These are phyloP conservation scores for Melanogaster broomeanus DNA, from an alignment of 768 basidiomycete species.

Conservation along the genomic window DNA sequence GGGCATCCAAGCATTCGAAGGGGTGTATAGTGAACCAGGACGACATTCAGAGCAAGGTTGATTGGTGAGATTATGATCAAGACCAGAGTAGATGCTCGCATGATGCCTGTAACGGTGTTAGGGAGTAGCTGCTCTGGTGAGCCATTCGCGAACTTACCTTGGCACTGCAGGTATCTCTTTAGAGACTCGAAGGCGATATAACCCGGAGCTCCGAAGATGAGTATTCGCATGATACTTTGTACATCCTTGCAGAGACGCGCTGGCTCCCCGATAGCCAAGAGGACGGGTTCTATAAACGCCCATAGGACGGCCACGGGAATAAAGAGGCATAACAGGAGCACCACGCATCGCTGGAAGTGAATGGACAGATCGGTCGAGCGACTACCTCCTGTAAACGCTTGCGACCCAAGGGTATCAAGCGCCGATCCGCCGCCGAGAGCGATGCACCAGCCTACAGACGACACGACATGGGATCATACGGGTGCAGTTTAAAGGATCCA, in stretches of 20 bases:
- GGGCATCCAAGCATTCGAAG: slow-evolving; percentile 70
- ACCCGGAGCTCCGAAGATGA: slow-evolving; percentile 66
- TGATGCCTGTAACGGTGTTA: slow-evolving; percentile 53
- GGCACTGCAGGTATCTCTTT: slow-evolving; percentile 80
- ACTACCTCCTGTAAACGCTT: slow-evolving; percentile 68
- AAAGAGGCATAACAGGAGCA: slow-evolving; percentile 64
- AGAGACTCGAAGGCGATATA: slow-evolving; percentile 76
- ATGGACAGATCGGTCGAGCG: slow-evolving; percentile 66
- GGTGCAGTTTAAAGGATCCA: slow-evolving; percentile 19
- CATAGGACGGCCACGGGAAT: slow-evolving; percentile 65
- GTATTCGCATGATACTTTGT: slow-evolving; percentile 62
- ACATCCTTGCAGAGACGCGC: slow-evolving; percentile 57
- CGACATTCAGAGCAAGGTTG: slow-evolving; percentile 60
- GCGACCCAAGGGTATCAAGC: slow-evolving; percentile 76
- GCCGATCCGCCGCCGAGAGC: slow-evolving; percentile 80
- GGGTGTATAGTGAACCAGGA: slow-evolving; percentile 62
- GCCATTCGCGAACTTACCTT: slow-evolving; percentile 47
- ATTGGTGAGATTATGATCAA: slow-evolving; percentile 65
- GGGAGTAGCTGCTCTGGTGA: background rate
- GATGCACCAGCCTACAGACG: slow-evolving; percentile 65
- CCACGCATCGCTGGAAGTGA: slow-evolving; percentile 69
- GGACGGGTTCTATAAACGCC: slow-evolving; percentile 62
- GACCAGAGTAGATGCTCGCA: slow-evolving; percentile 68
- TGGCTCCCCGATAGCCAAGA: slow-evolving; percentile 66
- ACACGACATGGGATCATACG: slow-evolving; percentile 55